Conservation (phyloP, 2,329 filamentous ascomycete genomes). For the Microsporum ferrugineum region DNA sequence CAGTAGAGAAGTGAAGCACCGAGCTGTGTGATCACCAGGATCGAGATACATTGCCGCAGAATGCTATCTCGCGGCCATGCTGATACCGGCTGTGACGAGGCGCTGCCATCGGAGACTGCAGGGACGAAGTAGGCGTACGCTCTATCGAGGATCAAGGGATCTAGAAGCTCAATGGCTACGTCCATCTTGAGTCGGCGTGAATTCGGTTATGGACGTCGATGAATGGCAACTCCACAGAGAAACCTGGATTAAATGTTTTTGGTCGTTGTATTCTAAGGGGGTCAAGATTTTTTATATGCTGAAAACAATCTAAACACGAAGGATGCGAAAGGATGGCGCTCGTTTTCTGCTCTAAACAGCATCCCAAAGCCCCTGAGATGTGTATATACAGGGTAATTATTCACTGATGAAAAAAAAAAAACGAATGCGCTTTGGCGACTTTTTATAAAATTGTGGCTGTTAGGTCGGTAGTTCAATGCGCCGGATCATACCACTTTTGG, state of each 20-base stretch:
- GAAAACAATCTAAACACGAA: too few species aligned
- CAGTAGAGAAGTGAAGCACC: conserved; percentile 51
- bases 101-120: conserved; percentile 47
- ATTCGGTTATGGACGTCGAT: background rate
- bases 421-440: too few species aligned
- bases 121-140: conserved; percentile 58
- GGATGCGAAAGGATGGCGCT: too few species aligned
- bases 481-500: background rate
- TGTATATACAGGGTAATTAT: too few species aligned
- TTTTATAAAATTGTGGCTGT: background rate
- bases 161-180: conserved; percentile 63
- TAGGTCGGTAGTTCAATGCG: background rate
- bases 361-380: too few species aligned
- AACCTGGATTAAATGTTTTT: background rate
- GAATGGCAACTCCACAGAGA: too few species aligned
- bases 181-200: conserved; percentile 50
- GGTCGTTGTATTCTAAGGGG: too few species aligned
- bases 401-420: too few species aligned
- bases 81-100: conserved; percentile 39
- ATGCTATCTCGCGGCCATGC: conserved; percentile 58
- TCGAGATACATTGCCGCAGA: conserved; percentile 52
- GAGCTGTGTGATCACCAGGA: conserved; percentile 68
- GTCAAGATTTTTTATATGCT: too few species aligned
- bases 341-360: too few species aligned
- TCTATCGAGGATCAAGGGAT: conserved; percentile 61